Conservation (phyloP, 768 basidiomycete genomes). For the Podaxis mareebaensis region DNA sequence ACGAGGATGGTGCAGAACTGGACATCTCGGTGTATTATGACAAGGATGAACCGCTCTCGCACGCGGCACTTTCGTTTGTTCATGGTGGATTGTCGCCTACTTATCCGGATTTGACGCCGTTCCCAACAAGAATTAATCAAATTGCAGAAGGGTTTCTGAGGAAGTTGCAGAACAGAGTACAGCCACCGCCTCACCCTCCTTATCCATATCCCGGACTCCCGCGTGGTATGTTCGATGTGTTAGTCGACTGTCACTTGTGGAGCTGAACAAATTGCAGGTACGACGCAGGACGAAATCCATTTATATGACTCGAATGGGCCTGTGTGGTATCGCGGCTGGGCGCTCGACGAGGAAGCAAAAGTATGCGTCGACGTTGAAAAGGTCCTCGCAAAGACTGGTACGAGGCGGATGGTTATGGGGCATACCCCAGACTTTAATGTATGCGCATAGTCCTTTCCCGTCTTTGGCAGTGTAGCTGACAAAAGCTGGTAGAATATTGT, state of each 20-base stretch:
- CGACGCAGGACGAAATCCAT: constrained; percentile 65
- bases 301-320: constrained; percentile 82
- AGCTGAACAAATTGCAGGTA: constrained; percentile 29
- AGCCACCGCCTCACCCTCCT: constrained; percentile 82
- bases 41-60: constrained; percentile 55
- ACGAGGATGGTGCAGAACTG: constrained; percentile 20
- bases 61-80: constrained; percentile 86
- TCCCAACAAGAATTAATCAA: constrained; percentile 81
- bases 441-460: constrained; percentile 17
- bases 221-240: constrained; percentile 28
- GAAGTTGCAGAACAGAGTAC: constrained; percentile 65
- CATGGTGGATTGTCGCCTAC: constrained; percentile 88
- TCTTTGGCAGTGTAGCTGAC: not conserved
- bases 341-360: constrained; percentile 65
- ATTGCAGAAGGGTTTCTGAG: constrained; percentile 67
- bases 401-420: constrained; percentile 90
- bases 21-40: constrained; percentile 24
- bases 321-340: constrained; percentile 95
- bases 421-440: constrained; percentile 91
- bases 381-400: constrained; percentile 75
- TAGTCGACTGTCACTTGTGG: not conserved
- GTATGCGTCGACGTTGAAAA: constrained; percentile 72
- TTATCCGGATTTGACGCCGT: constrained; percentile 75
- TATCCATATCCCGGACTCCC: constrained; percentile 76
- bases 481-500: constrained; percentile 60